phyloP scores from a whole-genome alignment of 2,329 filamentous ascomycete genomes.

The Dendryphion nanum region DNA sequence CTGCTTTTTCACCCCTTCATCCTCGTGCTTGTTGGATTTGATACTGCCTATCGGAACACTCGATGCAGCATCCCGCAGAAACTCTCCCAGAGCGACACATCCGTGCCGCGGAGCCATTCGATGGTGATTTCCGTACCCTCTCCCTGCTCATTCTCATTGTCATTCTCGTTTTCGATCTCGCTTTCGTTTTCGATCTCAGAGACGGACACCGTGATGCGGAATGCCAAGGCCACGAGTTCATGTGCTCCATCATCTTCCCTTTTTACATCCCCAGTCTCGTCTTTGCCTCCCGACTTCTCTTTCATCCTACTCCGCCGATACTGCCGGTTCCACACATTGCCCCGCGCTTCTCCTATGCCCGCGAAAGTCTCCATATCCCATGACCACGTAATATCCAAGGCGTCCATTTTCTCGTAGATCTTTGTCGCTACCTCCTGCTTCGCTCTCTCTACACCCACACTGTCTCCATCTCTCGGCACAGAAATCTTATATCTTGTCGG shows the following conservation, averaged over 20 bases:
- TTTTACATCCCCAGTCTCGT: no score
- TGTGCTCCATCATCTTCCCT: constrained; percentile 1
- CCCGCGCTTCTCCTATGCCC: constrained; percentile 63
- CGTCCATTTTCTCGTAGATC: constrained; percentile 41
- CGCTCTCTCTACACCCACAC: no score
- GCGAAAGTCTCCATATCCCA: constrained; percentile 57
- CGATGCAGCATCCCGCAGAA: constrained; percentile 66
- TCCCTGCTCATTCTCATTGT: no score
- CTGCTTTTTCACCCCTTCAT: no score
- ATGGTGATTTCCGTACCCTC: constrained; percentile 44
- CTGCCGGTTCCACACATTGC: constrained; percentile 76
- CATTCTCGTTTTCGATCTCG: constrained; percentile 7
- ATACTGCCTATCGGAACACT: no score
- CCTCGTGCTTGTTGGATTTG: no score
- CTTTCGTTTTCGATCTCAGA: no score
- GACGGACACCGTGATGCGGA: constrained; percentile 39
- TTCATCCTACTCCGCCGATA: constrained; percentile 69
- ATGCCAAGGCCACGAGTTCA: constrained; percentile 35
- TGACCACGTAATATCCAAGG: constrained; percentile 62
- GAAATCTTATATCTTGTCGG: constrained; percentile 52
- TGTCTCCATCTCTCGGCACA: no score
- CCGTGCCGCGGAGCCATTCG: constrained; percentile 74
- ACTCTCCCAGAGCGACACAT: constrained; percentile 77
- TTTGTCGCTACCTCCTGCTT: no score
- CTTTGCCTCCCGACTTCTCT: no score